These are phyloP conservation scores for Trichoderma afroharzianum DNA, from an alignment of 2,329 filamentous ascomycete species.

Conservation along the genomic window DNA sequence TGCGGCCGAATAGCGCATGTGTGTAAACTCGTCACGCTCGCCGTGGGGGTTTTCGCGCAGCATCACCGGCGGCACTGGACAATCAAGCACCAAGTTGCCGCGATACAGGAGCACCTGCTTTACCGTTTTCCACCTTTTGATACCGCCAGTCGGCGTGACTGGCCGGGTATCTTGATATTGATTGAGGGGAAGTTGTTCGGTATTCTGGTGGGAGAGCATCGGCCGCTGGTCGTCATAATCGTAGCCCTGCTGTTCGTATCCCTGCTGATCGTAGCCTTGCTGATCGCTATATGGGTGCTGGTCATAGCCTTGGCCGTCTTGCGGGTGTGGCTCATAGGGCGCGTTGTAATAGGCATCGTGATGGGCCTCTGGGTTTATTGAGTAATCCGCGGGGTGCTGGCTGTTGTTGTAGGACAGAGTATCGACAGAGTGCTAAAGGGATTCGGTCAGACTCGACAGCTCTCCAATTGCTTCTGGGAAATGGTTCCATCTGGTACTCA, in stretches of 20 bases:
- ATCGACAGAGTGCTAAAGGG: slow-evolving; percentile 48
- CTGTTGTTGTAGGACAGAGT: slow-evolving; percentile 48
- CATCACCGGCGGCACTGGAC: slow-evolving; percentile 84
- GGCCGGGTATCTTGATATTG: slow-evolving; percentile 43
- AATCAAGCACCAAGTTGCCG: slow-evolving; percentile 94
- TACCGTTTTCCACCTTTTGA: slow-evolving; percentile 95
- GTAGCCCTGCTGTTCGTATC: slow-evolving; percentile 51
- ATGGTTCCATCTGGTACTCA: slow-evolving; percentile 44
- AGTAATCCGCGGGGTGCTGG: slow-evolving; percentile 60
- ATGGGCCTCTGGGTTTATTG: slow-evolving; percentile 77
- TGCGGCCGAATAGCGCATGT: slow-evolving; percentile 90
- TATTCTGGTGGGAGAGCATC: slow-evolving; percentile 66
- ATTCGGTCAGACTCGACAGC: background rate
- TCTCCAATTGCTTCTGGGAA: background rate
- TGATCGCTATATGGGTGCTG: slow-evolving; percentile 13
- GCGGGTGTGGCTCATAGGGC: slow-evolving; percentile 68
- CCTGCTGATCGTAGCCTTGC: slow-evolving; percentile 34
- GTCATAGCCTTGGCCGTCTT: slow-evolving; percentile 33
- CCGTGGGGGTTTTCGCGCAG: slow-evolving; percentile 86
- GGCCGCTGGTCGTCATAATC: slow-evolving; percentile 70
- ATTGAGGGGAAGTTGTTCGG: slow-evolving; percentile 34
- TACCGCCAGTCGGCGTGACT: slow-evolving; percentile 42
- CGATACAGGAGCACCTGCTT: slow-evolving; percentile 98
- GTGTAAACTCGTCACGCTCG: slow-evolving; percentile 86
- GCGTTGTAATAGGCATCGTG: slow-evolving; percentile 84